Percentiles rank a stretch among this genome's conserved stretches.
These are phyloP conservation scores for Ophiostoma pallidulum DNA, from an alignment of 2,329 filamentous ascomycete species.

Conservation along the genomic window DNA sequence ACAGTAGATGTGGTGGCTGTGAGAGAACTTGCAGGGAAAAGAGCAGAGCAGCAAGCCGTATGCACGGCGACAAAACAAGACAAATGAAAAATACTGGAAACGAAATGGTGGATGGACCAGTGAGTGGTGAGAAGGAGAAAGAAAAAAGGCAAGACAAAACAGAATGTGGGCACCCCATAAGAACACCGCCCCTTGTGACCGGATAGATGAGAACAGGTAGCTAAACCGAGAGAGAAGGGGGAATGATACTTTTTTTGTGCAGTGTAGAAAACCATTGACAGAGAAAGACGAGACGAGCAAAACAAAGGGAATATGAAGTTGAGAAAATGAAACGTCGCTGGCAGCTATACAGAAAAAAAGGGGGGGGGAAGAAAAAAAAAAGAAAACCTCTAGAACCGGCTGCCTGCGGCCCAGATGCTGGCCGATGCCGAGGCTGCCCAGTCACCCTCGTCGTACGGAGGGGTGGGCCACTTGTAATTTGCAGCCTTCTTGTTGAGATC, in stretches of 20 bases:
- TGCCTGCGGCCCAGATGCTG: slow-evolving; percentile 68
- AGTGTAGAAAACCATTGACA: neutral
- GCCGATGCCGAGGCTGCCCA: slow-evolving; percentile 79
- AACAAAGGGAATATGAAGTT: neutral
- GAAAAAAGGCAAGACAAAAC: neutral
- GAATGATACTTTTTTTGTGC: slow-evolving; percentile 1
- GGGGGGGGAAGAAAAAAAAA: slow-evolving; percentile 1
- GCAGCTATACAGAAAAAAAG: slow-evolving; percentile 8
- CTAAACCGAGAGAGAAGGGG: too few species aligned
- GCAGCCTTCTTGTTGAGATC: slow-evolving; percentile 52
- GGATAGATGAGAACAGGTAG: neutral
- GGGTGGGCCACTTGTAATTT: slow-evolving; percentile 79
- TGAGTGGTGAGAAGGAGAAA: neutral
- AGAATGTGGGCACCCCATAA: neutral
- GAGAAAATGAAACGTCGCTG: neutral
- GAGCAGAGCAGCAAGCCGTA: too few species aligned
- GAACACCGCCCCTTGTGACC: slow-evolving; percentile 9
- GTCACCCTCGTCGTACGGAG: slow-evolving; percentile 87
- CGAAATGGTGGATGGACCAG: too few species aligned
- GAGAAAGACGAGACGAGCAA: too few species aligned
- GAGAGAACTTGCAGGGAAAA: neutral
- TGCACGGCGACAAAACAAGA: neutral
- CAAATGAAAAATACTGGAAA: neutral
- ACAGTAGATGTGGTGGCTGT: neutral
- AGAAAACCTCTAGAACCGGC: slow-evolving; percentile 40